Percentiles rank a stretch among this genome's conserved stretches.
Conservation (phyloP, 371 early-diverging fungal species). For the Mucor lusitanicus region DNA sequence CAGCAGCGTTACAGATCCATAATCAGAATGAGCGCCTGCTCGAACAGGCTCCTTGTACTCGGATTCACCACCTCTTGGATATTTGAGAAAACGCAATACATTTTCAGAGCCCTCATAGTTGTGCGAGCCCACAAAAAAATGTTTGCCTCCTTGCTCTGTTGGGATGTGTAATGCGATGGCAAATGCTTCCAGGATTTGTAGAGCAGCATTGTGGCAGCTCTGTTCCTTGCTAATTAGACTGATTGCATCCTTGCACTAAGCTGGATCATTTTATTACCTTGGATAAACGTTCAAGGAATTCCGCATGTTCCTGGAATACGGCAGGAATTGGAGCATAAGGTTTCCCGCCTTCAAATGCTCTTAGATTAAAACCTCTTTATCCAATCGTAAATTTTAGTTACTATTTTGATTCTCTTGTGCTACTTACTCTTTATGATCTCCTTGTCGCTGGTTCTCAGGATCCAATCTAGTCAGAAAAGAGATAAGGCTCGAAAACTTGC, state of each 20-base stretch:
- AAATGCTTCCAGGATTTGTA: constrained; percentile 56
- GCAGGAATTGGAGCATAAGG: constrained; percentile 39
- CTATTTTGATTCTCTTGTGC: background rate
- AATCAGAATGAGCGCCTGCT: constrained; percentile 70
- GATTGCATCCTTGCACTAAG: too few relatives aligned
- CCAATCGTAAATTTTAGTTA: background rate
- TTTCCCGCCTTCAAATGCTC: constrained; percentile 48
- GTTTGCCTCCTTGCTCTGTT: constrained; percentile 50
- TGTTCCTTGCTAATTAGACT: constrained; percentile 8
- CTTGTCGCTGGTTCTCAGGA: constrained; percentile 55
- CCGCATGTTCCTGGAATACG: constrained; percentile 33
- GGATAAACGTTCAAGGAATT: constrained; percentile 14
- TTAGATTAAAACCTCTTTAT: constrained; percentile 60
- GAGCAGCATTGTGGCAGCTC: constrained; percentile 50
- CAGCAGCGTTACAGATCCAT: constrained; percentile 72
- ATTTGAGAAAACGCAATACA: constrained; percentile 61
- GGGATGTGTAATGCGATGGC: constrained; percentile 64
- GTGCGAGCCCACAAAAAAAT: constrained; percentile 58
- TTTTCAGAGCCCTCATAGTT: constrained; percentile 51
- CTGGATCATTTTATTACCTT: too few relatives aligned
- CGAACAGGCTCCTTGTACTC: constrained; percentile 44
- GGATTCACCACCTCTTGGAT: constrained; percentile 51
- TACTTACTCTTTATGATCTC: constrained; percentile 64
- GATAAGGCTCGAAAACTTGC: background rate
- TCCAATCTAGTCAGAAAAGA: constrained; percentile 37